Base-by-base conservation (phyloP, 805 yeast genomes). In the Yarrowia yakushimensis region DNA sequence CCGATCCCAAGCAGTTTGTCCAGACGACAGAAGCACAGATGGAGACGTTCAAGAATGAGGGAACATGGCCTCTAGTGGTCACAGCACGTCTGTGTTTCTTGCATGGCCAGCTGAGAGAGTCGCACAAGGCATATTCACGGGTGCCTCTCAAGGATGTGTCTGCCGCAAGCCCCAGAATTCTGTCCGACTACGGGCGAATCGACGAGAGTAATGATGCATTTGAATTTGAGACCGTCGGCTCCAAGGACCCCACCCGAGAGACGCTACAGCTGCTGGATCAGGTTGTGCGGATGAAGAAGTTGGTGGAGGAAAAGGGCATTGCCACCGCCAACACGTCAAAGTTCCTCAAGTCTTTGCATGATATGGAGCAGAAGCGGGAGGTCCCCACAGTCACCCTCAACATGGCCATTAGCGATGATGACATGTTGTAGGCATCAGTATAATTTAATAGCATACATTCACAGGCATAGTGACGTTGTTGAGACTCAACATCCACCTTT, bases 141-240 rank as follows among this genome's bases (percentile, higher is more conserved):
- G 61, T 55, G 23, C 61, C 61, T 13, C 48, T 55, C 48, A 27
- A 39, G 42, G 61, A 55, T 23, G 48, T 55, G 48, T 27, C 37
- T 55, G 48, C 46, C n/a, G 48, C 48, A 3, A 28, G 37, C 1
- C 61, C 48, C 11, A 28, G 48, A 10, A 20, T 55, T 15, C 30
- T 55, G 37, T 27, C 46, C 7, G 11, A 28, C n/a, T 55, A 39
- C 18, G 61, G 61, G 0, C 34, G 61, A 20, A 55, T 55, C 20
- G 61, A 55, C 30, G 61, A 55, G 22, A 55, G 61, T 15, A 39
- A 20, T 25, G 48, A 39, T 20, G 61, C 61, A 23, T 55, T 55
- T 55, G 61, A 39, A 17, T 55, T 55, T 55, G 61, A 41, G 23
- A 39, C 48, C 4, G 48, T 25, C 36, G 11, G 7, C 10, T 55